A percentile compares a stretch with the other conserved stretches of the same genome.
Conservation (phyloP, 192 early-diverging fungal genomes). For the Pilaira anomala region DNA sequence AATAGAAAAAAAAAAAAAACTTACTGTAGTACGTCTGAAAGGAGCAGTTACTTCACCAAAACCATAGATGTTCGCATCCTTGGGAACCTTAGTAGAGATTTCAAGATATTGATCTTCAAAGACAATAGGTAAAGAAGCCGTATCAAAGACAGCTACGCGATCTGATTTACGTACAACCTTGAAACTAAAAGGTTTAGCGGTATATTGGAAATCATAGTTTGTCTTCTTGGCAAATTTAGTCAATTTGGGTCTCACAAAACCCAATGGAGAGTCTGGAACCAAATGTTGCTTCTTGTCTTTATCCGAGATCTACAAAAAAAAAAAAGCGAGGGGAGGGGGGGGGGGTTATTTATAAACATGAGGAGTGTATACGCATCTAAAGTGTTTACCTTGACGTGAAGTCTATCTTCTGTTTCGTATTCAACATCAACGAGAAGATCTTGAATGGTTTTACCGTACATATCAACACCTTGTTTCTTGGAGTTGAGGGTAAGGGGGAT, state of each 20-base stretch:
- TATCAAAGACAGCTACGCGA: constrained; percentile 42
- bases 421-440: constrained; percentile 44
- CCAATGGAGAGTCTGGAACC: constrained; percentile 29
- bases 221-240: constrained; percentile 1
- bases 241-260: constrained; percentile 19
- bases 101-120: constrained; percentile 68
- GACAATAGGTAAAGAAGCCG: constrained; percentile 43
- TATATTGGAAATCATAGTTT: constrained; percentile 26
- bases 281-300: constrained; percentile 16
- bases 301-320: constrained; percentile 23
- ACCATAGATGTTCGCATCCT: constrained; percentile 63
- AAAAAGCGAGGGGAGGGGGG: neutral
- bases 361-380: neutral
- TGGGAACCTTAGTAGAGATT: constrained; percentile 52
- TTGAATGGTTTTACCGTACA: constrained; percentile 46
- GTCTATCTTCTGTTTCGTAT: constrained; percentile 48
- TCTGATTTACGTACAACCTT: constrained; percentile 37
- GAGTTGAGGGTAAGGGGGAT: constrained; percentile 17
- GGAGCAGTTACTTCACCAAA: constrained; percentile 57
- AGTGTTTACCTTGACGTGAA: constrained; percentile 49
- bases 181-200: constrained; percentile 43
- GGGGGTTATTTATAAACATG: neutral
- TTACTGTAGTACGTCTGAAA: constrained; percentile 48
- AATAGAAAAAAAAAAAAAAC: neutral
- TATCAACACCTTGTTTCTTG: constrained; percentile 6